These are phyloP conservation scores for Globisporangium nunn DNA, from an alignment of 352 stramenopile genomes.

Conservation along the genomic window DNA sequence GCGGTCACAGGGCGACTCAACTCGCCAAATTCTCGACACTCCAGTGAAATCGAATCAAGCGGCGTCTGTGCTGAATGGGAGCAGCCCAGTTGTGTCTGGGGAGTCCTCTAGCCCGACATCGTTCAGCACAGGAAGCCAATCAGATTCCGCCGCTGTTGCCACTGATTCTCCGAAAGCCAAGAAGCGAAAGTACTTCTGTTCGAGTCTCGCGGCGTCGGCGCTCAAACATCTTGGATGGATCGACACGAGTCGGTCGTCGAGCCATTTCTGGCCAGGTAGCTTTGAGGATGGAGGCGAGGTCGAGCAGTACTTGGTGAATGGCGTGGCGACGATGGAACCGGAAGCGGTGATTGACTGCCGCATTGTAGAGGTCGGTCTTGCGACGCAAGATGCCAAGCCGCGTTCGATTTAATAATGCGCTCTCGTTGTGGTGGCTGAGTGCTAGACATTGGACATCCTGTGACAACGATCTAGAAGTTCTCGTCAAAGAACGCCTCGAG, in stretches of 20 bases:
- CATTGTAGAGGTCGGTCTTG: slow-evolving; percentile 72
- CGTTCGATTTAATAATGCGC: not conserved
- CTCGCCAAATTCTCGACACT: slow-evolving; percentile 14
- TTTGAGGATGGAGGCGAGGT: slow-evolving; percentile 77
- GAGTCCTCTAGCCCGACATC: not conserved
- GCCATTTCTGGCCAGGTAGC: slow-evolving; percentile 79
- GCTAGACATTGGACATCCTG: not conserved
- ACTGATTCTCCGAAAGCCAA: not conserved
- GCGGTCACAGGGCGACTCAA: slow-evolving; percentile 42
- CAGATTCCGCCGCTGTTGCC: not conserved
- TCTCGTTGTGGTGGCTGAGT: not conserved
- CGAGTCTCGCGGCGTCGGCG: slow-evolving; percentile 66
- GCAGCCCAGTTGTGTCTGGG: not conserved
- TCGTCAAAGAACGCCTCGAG: slow-evolving; percentile 73
- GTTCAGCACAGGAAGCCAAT: not conserved
- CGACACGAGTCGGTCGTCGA: slow-evolving; percentile 53
- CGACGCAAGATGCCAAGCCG: slow-evolving; percentile 25
- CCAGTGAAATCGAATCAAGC: not conserved
- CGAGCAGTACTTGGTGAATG: slow-evolving; percentile 41
- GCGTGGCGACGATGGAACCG: slow-evolving; percentile 29
- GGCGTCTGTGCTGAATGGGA: not conserved
- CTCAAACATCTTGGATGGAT: slow-evolving; percentile 79
- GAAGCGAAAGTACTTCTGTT: slow-evolving; percentile 85
- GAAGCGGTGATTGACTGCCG: slow-evolving; percentile 76
- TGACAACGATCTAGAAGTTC: slow-evolving; percentile 34